These are phyloP conservation scores for Taphrina communis DNA, from an alignment of 1,139 yeast genomes.

Conservation along the genomic window DNA sequence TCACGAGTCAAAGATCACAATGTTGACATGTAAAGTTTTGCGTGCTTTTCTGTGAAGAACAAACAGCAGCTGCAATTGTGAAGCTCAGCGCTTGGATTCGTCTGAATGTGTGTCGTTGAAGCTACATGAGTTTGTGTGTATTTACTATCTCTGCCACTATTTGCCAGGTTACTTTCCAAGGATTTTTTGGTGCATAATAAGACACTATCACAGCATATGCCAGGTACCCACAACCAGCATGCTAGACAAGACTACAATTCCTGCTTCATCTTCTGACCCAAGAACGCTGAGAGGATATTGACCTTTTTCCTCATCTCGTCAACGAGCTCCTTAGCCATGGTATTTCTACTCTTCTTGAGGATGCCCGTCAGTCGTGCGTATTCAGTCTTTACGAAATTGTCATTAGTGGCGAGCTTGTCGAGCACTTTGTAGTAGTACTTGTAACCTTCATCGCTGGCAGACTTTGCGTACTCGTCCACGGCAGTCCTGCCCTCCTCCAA, in stretches of 20 bases:
- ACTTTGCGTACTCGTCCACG: constrained; percentile 45
- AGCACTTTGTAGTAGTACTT: constrained; percentile 41
- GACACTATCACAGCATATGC: too few relatives aligned
- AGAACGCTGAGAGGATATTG: constrained; percentile 39
- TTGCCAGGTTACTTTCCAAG: too few relatives aligned
- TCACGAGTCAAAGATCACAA: too few relatives aligned
- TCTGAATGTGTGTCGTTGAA: too few relatives aligned
- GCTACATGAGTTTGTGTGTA: too few relatives aligned
- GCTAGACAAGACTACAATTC: constrained; percentile 23
- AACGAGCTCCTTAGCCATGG: constrained; percentile 34
- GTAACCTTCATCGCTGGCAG: constrained; percentile 29
- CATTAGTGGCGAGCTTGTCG: constrained; percentile 40
- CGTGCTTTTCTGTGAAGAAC: too few relatives aligned
- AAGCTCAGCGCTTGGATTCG: too few relatives aligned
- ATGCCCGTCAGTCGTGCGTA: constrained; percentile 35
- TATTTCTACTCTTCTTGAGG: constrained; percentile 18
- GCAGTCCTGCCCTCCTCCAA: constrained; percentile 49
- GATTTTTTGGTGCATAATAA: too few relatives aligned
- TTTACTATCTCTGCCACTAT: too few relatives aligned
- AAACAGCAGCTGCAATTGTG: too few relatives aligned
- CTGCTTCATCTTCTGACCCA: constrained; percentile 27
- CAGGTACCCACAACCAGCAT: not conserved
- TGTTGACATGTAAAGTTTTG: too few relatives aligned
- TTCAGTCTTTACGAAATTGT: constrained; percentile 33
- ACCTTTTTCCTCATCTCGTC: constrained; percentile 36